phyloP scores from a whole-genome alignment of 139 green algal genomes.

The Prasinococcaceae sp. region DNA sequence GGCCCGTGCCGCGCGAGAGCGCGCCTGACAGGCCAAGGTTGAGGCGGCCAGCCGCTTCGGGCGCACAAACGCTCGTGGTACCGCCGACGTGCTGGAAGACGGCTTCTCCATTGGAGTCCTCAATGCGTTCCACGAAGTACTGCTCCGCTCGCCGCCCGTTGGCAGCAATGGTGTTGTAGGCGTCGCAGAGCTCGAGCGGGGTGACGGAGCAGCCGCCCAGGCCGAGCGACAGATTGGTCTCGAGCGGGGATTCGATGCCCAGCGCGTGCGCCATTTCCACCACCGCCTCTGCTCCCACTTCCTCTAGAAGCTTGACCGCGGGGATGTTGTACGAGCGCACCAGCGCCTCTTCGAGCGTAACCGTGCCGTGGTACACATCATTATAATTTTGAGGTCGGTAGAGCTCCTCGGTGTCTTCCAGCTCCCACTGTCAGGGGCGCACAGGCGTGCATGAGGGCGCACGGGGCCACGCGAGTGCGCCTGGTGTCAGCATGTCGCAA shows the following conservation, averaged over 20 bases:
- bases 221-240: conserved; percentile 24
- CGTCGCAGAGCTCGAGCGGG: conserved; percentile 25
- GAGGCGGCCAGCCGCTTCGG: too few species aligned
- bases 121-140: conserved; percentile 24
- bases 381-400: too few species aligned
- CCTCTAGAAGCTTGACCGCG: conserved; percentile 31
- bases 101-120: not conserved
- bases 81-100: too few species aligned
- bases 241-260: conserved; percentile 22
- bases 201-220: conserved; percentile 35
- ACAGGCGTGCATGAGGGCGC: too few species aligned
- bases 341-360: conserved; percentile 26
- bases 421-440: too few species aligned
- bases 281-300: conserved; percentile 29
- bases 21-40: too few species aligned
- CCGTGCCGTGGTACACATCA: too few species aligned
- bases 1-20: conserved; percentile 27
- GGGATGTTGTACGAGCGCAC: conserved; percentile 35
- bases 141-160: conserved; percentile 20
- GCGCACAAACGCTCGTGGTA: too few species aligned
- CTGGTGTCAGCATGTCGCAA: too few species aligned
- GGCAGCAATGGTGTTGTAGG: conserved; percentile 32
- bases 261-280: conserved; percentile 20
- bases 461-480: too few species aligned
- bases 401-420: too few species aligned